Base-by-base conservation (phyloP, 1,284 basidiomycete genomes). In the Fistulinella cinereoalba region DNA sequence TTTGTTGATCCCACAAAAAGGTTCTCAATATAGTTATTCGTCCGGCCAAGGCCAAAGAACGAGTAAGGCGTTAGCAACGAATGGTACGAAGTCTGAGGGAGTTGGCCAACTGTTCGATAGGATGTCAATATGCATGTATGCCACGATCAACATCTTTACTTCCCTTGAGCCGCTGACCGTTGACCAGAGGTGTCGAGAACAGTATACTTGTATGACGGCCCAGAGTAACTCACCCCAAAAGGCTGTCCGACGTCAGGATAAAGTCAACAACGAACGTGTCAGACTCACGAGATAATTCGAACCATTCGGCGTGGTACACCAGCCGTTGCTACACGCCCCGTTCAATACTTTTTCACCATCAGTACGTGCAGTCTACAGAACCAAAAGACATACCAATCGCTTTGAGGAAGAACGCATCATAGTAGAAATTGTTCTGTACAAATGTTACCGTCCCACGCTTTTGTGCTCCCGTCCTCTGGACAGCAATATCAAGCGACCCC, bases 11-110 rank as follows among this genome's bases (percentile, higher is more conserved):
- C 94, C 9, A 96, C 88, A 62, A 94, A 93, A 4, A 97, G 77
- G 63, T 94, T 95, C 74, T 99, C 97, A 60, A 99, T 92, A 70
- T 99, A 99, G 68, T 99, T 99, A 71, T 99, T 99, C n/a, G 96
- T 99, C 36, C 97, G 81, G 0, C 97, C 97, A 3, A 99, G 83
- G 1, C 97, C 97, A 62, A 99, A 92, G 77, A 95, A 97, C 3
- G 92, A 83, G 62, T 97, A 97, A 0, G 97, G 96, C 1, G 92
- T 88, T 41, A 86, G 79, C 10, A 99, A 79, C 9, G 94, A 76
- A 41, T 96, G 88, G 62, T 98, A 98, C 0, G 86, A 81, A 1
- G 92, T 92, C 64, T 97, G 94, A 2, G 96, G 86, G 5, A 97
- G 80, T 68, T 99, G 97, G 1, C 85, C 86, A 24, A 96, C 93